phyloP scores from a whole-genome alignment of 148 eudicot genomes.

The Vaccinium darrowii region DNA sequence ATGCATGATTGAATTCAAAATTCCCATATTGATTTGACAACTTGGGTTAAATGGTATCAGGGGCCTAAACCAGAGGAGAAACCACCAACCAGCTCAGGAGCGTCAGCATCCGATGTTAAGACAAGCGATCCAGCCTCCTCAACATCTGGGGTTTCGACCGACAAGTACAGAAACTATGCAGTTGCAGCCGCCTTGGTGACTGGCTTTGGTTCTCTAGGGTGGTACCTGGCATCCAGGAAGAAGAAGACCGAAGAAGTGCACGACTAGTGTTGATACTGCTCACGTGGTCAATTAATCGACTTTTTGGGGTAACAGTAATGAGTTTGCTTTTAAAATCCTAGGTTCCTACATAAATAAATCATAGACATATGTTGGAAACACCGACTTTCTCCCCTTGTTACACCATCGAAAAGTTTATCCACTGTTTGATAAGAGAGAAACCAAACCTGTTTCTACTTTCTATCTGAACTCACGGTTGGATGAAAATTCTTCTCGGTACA shows the following conservation, averaged over 20 bases:
- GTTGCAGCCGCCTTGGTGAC: slow-evolving; percentile 68
- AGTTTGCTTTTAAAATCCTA: background rate
- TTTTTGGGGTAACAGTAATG: background rate
- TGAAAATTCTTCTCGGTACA: background rate
- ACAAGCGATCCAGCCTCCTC: slow-evolving; percentile 45
- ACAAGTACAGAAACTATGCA: slow-evolving; percentile 76
- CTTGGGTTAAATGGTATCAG: slow-evolving; percentile 31
- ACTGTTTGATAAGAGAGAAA: background rate
- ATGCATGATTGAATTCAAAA: background rate
- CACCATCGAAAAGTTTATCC: background rate
- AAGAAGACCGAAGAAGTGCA: slow-evolving; percentile 81
- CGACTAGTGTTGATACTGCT: slow-evolving; percentile 33
- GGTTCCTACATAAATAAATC: background rate
- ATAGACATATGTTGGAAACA: background rate
- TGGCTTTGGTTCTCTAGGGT: slow-evolving; percentile 56
- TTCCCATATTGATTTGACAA: background rate
- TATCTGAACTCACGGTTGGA: background rate
- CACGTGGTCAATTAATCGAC: background rate
- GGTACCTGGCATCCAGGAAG: slow-evolving; percentile 54
- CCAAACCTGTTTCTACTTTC: background rate
- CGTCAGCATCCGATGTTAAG: slow-evolving; percentile 52
- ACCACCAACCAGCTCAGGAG: slow-evolving; percentile 33
- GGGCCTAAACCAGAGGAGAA: slow-evolving; percentile 68
- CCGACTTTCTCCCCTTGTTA: background rate
- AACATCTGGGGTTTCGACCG: slow-evolving; percentile 57